phyloP scores from a whole-genome alignment of 495 filamentous ascomycete genomes.

The Penicillium fimorum region DNA sequence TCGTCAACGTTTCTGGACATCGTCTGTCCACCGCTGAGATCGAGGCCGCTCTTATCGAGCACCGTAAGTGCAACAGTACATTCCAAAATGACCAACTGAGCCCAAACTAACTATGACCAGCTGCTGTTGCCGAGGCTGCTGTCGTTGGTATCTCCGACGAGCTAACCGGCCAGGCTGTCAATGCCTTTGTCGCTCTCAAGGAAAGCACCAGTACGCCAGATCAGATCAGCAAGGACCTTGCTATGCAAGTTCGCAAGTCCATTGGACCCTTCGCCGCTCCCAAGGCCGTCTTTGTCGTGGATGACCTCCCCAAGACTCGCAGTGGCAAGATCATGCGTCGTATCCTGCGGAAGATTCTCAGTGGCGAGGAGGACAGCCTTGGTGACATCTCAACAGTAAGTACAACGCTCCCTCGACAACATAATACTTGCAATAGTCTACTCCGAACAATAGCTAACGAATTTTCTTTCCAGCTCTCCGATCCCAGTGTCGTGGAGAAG shows the following conservation, averaged over 20 bases:
- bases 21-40: constrained; percentile 97
- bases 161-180: constrained; percentile 93
- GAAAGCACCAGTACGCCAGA: constrained; percentile 76
- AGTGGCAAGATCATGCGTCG: constrained; percentile 99
- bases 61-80: constrained; percentile 51
- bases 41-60: constrained; percentile 92
- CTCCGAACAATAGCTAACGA: constrained; percentile 34
- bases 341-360: constrained; percentile 94
- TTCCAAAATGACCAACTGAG: background rate
- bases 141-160: constrained; percentile 94
- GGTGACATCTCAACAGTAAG: constrained; percentile 90
- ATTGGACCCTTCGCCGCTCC: constrained; percentile 97
- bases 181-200: constrained; percentile 93
- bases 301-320: constrained; percentile 93
- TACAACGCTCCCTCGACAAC: background rate
- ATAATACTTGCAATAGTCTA: background rate
- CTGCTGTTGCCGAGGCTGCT: constrained; percentile 81
- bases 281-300: constrained; percentile 85
- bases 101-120: constrained; percentile 24
- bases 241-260: constrained; percentile 91
- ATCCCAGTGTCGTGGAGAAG: constrained; percentile 83
- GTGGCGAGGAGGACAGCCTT: constrained; percentile 93
- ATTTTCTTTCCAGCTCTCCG: constrained; percentile 63
- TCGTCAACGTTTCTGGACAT: constrained; percentile 96
- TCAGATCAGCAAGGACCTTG: constrained; percentile 85